Evolutionary conservation across 2,329 filamentous ascomycete species (phyloP), one percentile per base, ranked within the genome.

Genomic region (Colletotrichum sp.): DNA sequence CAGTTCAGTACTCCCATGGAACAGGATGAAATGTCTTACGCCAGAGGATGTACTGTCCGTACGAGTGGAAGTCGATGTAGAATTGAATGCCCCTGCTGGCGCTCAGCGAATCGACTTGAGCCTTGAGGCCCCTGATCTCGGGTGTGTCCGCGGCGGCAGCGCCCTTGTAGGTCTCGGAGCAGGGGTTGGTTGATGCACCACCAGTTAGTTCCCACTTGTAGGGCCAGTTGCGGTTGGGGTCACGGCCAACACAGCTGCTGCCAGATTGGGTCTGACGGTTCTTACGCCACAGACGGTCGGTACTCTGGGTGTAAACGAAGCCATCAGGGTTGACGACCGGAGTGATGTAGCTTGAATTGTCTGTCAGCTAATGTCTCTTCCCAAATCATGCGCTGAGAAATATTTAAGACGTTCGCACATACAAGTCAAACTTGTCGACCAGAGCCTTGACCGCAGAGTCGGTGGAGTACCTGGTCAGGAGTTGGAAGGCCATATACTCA

Each of bases 61-160:
- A 94, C 0, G 90, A 88, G 83, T 94, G 92, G 80, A 90, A 91
- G 82, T 94, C 92, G 77, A 94, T 89, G 82, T 90, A 94, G 4
- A 93, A 85, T 79, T 90, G 89, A 55, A 93, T 84, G 2, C 90
- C 89, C 76, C 89, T 86, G 5, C 78, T 71, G 10, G 70, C 80
- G 6, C 85, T 82, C 25, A 91, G 78, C 16, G 81, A 78, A 69
- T 86, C 84, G 18, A 90, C 82, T 66, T 88, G 87, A 3, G 85
- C 84, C 52, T 86, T 86, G 25, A 91, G 82, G 1, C 84, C 87
- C 76, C 84, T 82, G 77, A 84, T 89, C 80, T 91, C 89, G 4
- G 87, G 86, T 2, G 85, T 83, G 76, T 88, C 86, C 18, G 84
- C 84, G 3, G 85, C 81, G 27, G 80, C 78, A 27, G 81, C 77